Conservation (phyloP, 768 basidiomycete genomes). For the Wakefieldia striispora region DNA sequence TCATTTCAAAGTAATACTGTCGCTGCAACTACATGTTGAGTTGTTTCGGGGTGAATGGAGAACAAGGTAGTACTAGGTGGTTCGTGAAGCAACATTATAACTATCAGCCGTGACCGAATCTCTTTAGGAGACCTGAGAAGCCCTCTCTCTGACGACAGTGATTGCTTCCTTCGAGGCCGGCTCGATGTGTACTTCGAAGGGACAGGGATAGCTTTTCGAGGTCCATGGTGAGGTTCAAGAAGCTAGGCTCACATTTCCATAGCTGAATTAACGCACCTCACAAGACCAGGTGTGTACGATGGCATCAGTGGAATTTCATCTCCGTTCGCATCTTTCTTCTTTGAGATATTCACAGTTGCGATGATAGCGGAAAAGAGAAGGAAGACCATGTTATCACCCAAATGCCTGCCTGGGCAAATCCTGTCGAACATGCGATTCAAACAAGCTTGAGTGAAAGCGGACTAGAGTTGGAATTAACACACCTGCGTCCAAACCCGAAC, state of each 20-base stretch:
- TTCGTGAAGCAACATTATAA: no score
- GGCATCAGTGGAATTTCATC: constrained; percentile 4
- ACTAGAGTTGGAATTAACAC: neutral
- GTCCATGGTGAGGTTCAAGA: neutral
- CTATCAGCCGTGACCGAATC: neutral
- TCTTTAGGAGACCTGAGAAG: neutral
- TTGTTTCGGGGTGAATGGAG: no score
- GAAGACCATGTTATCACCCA: constrained; percentile 14
- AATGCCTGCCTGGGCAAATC: constrained; percentile 12
- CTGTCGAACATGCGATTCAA: neutral
- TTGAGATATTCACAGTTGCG: constrained; percentile 11
- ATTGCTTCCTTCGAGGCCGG: constrained; percentile 10
- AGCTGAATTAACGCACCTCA: constrained; percentile 3
- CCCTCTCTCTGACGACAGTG: constrained; percentile 7
- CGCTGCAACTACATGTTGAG: no score
- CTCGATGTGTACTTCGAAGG: constrained; percentile 11
- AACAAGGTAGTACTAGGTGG: no score
- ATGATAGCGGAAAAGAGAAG: constrained; percentile 7
- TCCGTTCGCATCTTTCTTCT: constrained; percentile 5
- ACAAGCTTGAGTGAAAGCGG: neutral
- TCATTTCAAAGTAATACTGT: no score
- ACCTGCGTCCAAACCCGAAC: constrained; percentile 17
- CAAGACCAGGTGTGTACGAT: constrained; percentile 2
- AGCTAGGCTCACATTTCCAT: neutral
- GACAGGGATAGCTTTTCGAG: constrained; percentile 7